Base-by-base conservation (phyloP, 345 rosid species). In the Geranium brycei region DNA sequence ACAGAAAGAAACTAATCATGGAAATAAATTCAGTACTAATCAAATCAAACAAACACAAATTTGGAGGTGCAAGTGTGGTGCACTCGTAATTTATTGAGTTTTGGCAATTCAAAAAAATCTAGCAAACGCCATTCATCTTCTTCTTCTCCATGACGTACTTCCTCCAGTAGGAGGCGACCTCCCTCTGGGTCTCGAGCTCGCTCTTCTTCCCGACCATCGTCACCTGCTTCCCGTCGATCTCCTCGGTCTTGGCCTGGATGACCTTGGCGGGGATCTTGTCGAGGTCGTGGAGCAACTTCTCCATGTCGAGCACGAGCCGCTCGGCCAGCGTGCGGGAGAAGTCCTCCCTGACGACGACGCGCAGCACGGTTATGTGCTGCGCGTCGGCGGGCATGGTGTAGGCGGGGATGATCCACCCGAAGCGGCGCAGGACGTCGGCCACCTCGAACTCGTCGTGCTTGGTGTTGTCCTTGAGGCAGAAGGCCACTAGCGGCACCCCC, bases 401-500 rank as follows among this genome's bases (percentile, higher is more conserved):
- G 7, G 87, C 81, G 0, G 84, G 87, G 59, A 82, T 82, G 3
- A 82, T 82, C 84, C 87, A 82, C 1, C 87, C 87, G 51, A 73
- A 82, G 7, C 87, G 76, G 38, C 87, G 63, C 53, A 82, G 70
- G 75, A 63, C 59, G 17, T 82, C 84, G 0, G 87, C 66, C 41
- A 82, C 71, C 69, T 82, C 81, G 62, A 88, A 86, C 77, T 88
- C 95, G 63, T 72, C 69, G 77, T 88, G 88, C 31, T 59, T 8
- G 74, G 76, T 77, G 63, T 62, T 78, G 79, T 88, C 87, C 63
- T 84, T 84, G 62, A 88, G 75, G 3, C 92, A 86, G 74, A 88
- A 88, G 71, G 96, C 96, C 35, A 88, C 90, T 17, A 88, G 80
- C 12, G 96, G 92, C 3, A 88, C 96, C 0, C 96, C 96, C 3